A percentile compares a stretch with the other conserved stretches of the same genome.
These are phyloP conservation scores for Penicillium hesseltinei DNA, from an alignment of 2,329 filamentous ascomycete genomes.

Conservation along the genomic window DNA sequence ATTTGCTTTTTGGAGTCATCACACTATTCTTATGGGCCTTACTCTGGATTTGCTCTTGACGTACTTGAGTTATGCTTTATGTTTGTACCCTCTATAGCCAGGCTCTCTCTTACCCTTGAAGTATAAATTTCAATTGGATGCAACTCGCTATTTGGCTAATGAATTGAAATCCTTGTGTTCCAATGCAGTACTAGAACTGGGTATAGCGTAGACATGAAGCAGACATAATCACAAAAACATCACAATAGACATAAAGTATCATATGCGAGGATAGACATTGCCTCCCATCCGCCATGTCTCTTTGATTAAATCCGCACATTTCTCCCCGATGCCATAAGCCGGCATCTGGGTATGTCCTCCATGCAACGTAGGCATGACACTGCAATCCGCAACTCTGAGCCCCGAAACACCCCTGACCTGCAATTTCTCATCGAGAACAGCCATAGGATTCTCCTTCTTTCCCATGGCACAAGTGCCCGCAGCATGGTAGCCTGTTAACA, in stretches of 20 bases:
- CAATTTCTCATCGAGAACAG: constrained; percentile 56
- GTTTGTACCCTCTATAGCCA: neutral
- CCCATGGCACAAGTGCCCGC: constrained; percentile 59
- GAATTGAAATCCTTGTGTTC: neutral
- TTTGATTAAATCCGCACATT: constrained; percentile 53
- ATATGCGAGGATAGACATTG: constrained; percentile 19
- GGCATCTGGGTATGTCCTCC: constrained; percentile 57
- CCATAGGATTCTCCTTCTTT: constrained; percentile 46
- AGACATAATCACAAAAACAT: no score
- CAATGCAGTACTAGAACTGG: neutral
- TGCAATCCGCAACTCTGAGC: constrained; percentile 56
- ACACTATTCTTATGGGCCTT: constrained; percentile 1
- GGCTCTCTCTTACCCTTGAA: neutral
- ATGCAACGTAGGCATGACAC: constrained; percentile 53
- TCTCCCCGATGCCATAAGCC: constrained; percentile 58
- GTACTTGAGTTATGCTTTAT: neutral
- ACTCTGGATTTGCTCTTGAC: neutral
- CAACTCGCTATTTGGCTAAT: neutral
- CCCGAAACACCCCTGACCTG: constrained; percentile 52
- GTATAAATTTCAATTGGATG: neutral
- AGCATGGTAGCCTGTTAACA: constrained; percentile 52
- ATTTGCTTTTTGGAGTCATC: neutral
- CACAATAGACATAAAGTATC: neutral
- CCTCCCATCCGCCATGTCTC: constrained; percentile 29
- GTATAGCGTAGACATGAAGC: neutral